Evolutionary conservation across 208 protist genomes (phyloP).

Genomic region (Trypanosoma melophagium): DNA sequence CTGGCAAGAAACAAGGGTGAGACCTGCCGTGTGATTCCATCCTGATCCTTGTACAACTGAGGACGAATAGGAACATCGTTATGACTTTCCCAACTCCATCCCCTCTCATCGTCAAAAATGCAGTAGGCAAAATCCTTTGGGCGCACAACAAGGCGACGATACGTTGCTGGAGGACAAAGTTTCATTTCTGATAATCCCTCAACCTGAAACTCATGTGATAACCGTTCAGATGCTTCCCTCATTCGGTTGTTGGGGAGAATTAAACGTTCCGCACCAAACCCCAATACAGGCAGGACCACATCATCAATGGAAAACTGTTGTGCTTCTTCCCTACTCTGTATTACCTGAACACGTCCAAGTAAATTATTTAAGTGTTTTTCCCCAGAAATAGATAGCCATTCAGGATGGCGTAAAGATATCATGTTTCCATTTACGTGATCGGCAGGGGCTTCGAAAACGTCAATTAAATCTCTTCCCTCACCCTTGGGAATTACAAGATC

Average conservation of each 20-base stretch:
- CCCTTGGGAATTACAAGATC: conserved; percentile 46
- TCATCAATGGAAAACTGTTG: conserved; percentile 41
- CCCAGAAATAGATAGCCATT: conserved; percentile 37
- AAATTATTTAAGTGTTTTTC: conserved; percentile 11
- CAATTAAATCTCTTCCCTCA: conserved; percentile 20
- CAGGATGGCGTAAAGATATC: conserved; percentile 43
- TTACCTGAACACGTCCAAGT: conserved; percentile 24
- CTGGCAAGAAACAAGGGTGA: conserved; percentile 57
- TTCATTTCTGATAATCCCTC: conserved; percentile 56
- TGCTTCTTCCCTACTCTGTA: conserved; percentile 46
- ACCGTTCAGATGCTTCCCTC: conserved; percentile 28
- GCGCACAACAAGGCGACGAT: conserved; percentile 53
- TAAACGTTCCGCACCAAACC: conserved; percentile 24
- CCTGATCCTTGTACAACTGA: conserved; percentile 64
- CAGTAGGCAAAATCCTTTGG: conserved; percentile 50
- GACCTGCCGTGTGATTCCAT: conserved; percentile 61
- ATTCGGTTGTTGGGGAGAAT: conserved; percentile 27
- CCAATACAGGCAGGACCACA: conserved; percentile 74
- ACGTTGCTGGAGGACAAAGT: conserved; percentile 45
- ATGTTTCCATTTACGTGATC: conserved; percentile 73
- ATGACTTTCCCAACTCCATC: conserved; percentile 71
- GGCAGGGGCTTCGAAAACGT: conserved; percentile 62
- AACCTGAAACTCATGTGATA: conserved; percentile 58
- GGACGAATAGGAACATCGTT: conserved; percentile 34
- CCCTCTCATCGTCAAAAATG: conserved; percentile 60